A percentile compares a stretch with the other conserved stretches of the same genome.
phyloP scores from a whole-genome alignment of 1,284 basidiomycete genomes.

The Waitea zeae region DNA sequence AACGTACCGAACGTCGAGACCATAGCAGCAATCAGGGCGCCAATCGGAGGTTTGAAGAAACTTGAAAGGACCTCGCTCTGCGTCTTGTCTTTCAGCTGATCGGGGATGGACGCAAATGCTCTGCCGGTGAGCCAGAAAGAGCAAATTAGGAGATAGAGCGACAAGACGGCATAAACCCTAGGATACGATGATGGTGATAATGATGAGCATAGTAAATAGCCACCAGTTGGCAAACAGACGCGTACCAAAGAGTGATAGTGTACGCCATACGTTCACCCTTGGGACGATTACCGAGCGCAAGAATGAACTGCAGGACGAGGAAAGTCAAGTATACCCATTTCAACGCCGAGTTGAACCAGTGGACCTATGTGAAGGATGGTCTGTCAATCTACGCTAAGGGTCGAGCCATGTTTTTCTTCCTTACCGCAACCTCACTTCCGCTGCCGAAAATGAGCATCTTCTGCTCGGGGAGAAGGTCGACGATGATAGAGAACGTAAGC shows the following conservation, averaged over 20 bases:
- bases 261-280: constrained; percentile 87
- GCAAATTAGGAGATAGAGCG: constrained; percentile 70
- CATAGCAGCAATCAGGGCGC: constrained; percentile 75
- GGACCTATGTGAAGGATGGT: constrained; percentile 55
- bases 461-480: constrained; percentile 67
- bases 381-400: too few relatives aligned
- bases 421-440: constrained; percentile 43
- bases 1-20: constrained; percentile 79
- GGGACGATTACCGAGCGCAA: constrained; percentile 91
- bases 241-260: constrained; percentile 63
- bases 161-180: constrained; percentile 67
- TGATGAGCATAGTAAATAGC: constrained; percentile 1
- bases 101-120: constrained; percentile 56
- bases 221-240: constrained; percentile 11
- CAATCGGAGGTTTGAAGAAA: constrained; percentile 64
- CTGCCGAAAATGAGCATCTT: constrained; percentile 42
- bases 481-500: constrained; percentile 94
- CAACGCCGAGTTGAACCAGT: constrained; percentile 74
- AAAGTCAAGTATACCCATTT: constrained; percentile 85
- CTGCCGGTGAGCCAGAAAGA: constrained; percentile 71
- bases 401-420: too few relatives aligned
- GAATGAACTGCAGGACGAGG: constrained; percentile 73
- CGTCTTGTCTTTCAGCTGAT: constrained; percentile 28
- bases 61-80: constrained; percentile 24
- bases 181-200: too few relatives aligned